Evolutionary conservation across 75 land plant genomes (phyloP), one percentile per base, ranked within the genome.

Genomic region (Cunninghamia lanceolata): DNA sequence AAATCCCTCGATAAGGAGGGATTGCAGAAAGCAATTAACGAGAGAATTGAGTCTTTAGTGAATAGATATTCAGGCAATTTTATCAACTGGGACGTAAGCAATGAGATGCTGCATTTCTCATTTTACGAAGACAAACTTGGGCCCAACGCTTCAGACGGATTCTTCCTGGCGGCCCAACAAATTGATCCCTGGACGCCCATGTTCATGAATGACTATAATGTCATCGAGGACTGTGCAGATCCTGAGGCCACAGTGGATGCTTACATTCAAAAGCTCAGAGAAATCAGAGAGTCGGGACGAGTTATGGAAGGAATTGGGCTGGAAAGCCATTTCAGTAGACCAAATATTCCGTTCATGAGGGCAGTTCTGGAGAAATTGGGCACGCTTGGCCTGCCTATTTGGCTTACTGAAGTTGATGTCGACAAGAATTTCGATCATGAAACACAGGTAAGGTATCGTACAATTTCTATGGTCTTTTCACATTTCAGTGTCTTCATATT

Each of bases 1-100:
- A 86, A 50, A 0, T 88, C 89, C 84, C 91, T 94, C 0, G 88
- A 91, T 47, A 88, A 79, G 15, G 30, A 54, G 17, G 88, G 83
- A 1, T 93, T 96, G 8, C 80, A 78, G 10, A 36, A 84, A 30
- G 98, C 96, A 0, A 92, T 94, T 21, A 68, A 52, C 5, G 73
- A 91, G 0, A 88, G 98, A 5, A 92, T 96, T 40, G 82, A 90
- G 59, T 91, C 93, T 53, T 89, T 96, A 1, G 75, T 94, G 91
- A 59, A 39, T 17, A 85, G 85, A 74, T 96, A 93, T 73, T 13
- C 36, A 73, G 36, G 75, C 75, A 73, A 93, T 17, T 91, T 96
- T 73, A 85, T 92, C 30, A 95, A 91, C 84, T 96, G 98, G 98
- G 98, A 94, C 85, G 96, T 96, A n/a, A 92, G 89, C 87, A 96